Evolutionary conservation across 805 yeast species (phyloP).

Genomic region (Kazachstania bromeliacearum): DNA sequence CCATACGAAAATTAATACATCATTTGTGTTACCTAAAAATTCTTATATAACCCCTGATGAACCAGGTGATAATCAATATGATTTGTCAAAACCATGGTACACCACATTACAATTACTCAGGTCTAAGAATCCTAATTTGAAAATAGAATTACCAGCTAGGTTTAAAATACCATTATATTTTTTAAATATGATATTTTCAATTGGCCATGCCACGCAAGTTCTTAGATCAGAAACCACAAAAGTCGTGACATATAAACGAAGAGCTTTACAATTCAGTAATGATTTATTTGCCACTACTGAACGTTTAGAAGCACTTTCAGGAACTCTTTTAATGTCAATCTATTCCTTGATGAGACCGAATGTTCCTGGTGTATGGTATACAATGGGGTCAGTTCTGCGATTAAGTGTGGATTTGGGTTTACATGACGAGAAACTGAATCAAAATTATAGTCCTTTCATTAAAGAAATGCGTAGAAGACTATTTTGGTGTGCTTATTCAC

Average conservation of each 20-base stretch:
- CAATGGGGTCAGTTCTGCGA: constrained; percentile 70
- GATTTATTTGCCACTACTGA: constrained; percentile 48
- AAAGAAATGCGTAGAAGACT: constrained; percentile 64
- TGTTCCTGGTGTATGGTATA: constrained; percentile 88
- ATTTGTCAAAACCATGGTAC: constrained; percentile 11
- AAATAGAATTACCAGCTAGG: constrained; percentile 38
- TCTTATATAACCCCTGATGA: constrained; percentile 6
- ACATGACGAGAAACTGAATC: constrained; percentile 51
- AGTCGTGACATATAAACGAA: constrained; percentile 59
- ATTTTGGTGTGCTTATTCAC: constrained; percentile 83
- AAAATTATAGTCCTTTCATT: constrained; percentile 41
- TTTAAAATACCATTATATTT: constrained; percentile 55
- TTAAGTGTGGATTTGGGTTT: constrained; percentile 77
- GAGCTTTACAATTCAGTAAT: constrained; percentile 54
- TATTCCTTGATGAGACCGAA: constrained; percentile 85
- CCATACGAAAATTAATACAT: constrained; percentile 36
- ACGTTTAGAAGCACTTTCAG: constrained; percentile 63
- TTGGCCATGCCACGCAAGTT: constrained; percentile 67
- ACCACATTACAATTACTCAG: constrained; percentile 36
- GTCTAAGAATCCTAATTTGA: constrained; percentile 27
- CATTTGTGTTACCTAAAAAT: constrained; percentile 26
- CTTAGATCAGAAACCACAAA: constrained; percentile 54
- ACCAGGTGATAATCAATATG: constrained; percentile 3
- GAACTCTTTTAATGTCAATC: constrained; percentile 54
- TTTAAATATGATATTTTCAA: constrained; percentile 67